Evolutionary conservation across 352 stramenopile genomes (phyloP).

Genomic region (Globisporangium heterothallicum): DNA sequence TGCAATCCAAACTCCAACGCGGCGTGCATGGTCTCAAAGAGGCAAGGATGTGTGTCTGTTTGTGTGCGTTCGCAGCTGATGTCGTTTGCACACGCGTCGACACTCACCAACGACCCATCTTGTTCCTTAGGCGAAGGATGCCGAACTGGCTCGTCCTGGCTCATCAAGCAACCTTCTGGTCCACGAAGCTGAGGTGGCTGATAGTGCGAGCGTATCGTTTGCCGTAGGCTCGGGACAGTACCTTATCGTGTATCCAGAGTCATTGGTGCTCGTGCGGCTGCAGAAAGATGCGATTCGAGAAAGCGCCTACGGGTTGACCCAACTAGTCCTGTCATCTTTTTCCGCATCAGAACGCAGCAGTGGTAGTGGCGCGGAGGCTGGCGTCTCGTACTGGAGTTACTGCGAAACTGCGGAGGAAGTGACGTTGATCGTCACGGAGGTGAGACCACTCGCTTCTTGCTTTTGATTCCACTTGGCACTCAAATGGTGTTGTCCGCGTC

Average conservation of each 20-base stretch:
- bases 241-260: slow-evolving; percentile 74
- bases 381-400: slow-evolving; percentile 79
- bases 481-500: background rate
- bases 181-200: slow-evolving; percentile 2
- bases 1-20: slow-evolving; percentile 72
- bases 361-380: slow-evolving; percentile 13
- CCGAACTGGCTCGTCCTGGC: slow-evolving; percentile 20
- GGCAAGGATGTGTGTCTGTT: too few species aligned
- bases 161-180: background rate
- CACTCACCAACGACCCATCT: too few species aligned
- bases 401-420: slow-evolving; percentile 82
- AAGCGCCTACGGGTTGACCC: slow-evolving; percentile 75
- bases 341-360: slow-evolving; percentile 1
- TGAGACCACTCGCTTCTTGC: slow-evolving; percentile 1
- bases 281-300: slow-evolving; percentile 68
- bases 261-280: slow-evolving; percentile 68
- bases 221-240: slow-evolving; percentile 72
- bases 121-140: slow-evolving; percentile 59
- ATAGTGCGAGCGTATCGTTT: slow-evolving; percentile 5
- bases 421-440: slow-evolving; percentile 73
- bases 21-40: slow-evolving; percentile 79
- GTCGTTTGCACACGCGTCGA: background rate
- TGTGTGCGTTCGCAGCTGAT: slow-evolving; percentile 25
- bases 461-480: background rate
- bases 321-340: slow-evolving; percentile 60